Percentiles rank a stretch among this genome's conserved stretches.
Evolutionary conservation across 345 rosid species (phyloP).

Genomic region (Conringia planisiliqua): DNA sequence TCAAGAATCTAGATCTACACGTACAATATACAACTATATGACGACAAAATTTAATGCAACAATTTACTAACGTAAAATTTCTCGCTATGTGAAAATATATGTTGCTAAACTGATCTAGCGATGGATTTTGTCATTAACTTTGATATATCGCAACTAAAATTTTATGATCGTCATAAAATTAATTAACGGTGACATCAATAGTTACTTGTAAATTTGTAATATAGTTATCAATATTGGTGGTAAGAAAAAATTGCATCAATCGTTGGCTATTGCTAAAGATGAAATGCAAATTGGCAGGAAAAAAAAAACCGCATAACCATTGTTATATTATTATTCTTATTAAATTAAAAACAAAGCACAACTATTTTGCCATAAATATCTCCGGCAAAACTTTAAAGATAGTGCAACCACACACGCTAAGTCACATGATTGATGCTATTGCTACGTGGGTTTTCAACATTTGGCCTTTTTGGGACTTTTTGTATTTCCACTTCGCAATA

Average conservation of each 20-base stretch:
- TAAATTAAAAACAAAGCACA: not conserved
- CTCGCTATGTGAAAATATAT: not conserved
- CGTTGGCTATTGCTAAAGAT: not conserved
- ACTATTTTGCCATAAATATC: slow-evolving; percentile 7
- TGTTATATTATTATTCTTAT: not conserved
- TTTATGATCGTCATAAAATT: too few relatives aligned
- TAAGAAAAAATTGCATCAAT: too few relatives aligned
- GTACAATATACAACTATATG: not conserved
- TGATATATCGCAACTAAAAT: not conserved
- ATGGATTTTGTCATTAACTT: not conserved
- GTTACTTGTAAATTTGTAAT: too few relatives aligned
- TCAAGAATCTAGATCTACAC: not conserved
- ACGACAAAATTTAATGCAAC: not conserved
- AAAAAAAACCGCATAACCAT: not conserved
- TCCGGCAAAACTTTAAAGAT: slow-evolving; percentile 14
- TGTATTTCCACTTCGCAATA: slow-evolving; percentile 7
- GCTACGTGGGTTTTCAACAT: slow-evolving; percentile 2
- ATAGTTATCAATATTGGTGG: too few relatives aligned
- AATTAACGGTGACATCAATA: not conserved
- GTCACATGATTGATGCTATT: slow-evolving; percentile 12
- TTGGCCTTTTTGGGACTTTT: not conserved
- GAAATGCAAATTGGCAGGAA: too few relatives aligned
- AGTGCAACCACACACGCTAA: slow-evolving; percentile 25
- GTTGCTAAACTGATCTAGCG: not conserved
- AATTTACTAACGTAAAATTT: not conserved